Evolutionary conservation across 371 early-diverging fungal species (phyloP), one percentile per base, ranked within the genome.

Genomic region (Rhizomucor miehei): DNA sequence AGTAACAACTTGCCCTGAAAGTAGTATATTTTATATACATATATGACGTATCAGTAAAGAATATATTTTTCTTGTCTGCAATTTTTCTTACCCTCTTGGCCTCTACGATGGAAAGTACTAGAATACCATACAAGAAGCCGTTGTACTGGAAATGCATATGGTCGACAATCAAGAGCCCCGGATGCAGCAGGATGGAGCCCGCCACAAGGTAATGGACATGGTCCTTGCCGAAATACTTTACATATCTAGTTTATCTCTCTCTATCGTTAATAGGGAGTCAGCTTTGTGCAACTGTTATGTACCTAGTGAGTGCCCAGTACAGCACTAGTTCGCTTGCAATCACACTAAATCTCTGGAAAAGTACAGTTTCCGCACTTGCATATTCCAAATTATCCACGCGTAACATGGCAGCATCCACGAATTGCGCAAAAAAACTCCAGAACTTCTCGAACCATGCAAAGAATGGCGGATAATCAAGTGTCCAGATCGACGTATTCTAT

Each of bases 121-220:
- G 79, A 25, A 98, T 85, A 9, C 97, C 97, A 54, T 90, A 94
- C 39, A 98, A 66, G 49, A 95, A 82, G 2, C 95, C 97, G 67
- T 98, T 98, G 81, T 98, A 98, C 69, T 98, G 98, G 63, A 98
- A 98, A 69, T 98, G 98, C 57, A 94, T 70, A 64, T 89, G 89
- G 71, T 93, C 94, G 14, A 93, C 90, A 58, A 92, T 84, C 36
- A 89, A 60, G 13, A 98, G 65, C 0, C 97, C 94, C 1, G 97
- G 95, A 64, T 89, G 91, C 24, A 94, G 63, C 49, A 94, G 88
- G 29, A 87, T 65, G 5, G 89, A 67, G 0, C 73, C 82, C 0
- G 73, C 82, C 6, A 84, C 59, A 8, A 84, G 55, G 57, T 63
- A 63, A 52, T 71, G 64, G 14, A 69, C 56, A 54, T 65, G 56